Evolutionary conservation across 1,139 yeast genomes (phyloP).

Genomic region (Hyphopichia khmerensis): DNA sequence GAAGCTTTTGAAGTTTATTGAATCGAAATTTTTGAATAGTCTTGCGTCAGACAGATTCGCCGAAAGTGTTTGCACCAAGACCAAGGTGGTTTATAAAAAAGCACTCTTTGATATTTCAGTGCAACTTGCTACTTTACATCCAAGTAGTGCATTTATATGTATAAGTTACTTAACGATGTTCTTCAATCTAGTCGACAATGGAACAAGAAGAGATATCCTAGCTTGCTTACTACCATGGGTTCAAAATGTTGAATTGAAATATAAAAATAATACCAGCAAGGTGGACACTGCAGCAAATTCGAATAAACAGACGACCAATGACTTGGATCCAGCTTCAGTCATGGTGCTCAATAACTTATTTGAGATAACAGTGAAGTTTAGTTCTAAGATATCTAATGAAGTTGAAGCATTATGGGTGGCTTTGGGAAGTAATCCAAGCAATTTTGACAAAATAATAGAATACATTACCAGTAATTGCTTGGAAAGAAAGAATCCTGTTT

Average conservation of each 20-base stretch:
- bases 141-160: constrained; percentile 57
- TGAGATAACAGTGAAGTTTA: constrained; percentile 79
- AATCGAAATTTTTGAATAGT: constrained; percentile 49
- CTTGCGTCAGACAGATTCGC: constrained; percentile 46
- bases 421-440: constrained; percentile 66
- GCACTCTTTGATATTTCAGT: constrained; percentile 70
- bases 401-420: constrained; percentile 96
- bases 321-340: constrained; percentile 50
- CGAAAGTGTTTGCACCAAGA: constrained; percentile 63
- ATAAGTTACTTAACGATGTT: constrained; percentile 73
- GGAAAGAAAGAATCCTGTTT: constrained; percentile 65
- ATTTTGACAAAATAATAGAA: constrained; percentile 70
- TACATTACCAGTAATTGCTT: constrained; percentile 70
- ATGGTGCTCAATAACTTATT: constrained; percentile 83
- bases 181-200: constrained; percentile 59
- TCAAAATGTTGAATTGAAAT: constrained; percentile 66
- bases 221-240: constrained; percentile 89
- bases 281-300: constrained; percentile 2
- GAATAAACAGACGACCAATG: constrained; percentile 8
- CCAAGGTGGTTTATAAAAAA: constrained; percentile 74
- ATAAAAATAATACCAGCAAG: constrained; percentile 14
- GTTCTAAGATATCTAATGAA: constrained; percentile 74
- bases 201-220: constrained; percentile 68
- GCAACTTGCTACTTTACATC: constrained; percentile 49
- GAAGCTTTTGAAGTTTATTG: constrained; percentile 55